phyloP scores from a whole-genome alignment of 306 rosid genomes.

The Carpinus viminea region DNA sequence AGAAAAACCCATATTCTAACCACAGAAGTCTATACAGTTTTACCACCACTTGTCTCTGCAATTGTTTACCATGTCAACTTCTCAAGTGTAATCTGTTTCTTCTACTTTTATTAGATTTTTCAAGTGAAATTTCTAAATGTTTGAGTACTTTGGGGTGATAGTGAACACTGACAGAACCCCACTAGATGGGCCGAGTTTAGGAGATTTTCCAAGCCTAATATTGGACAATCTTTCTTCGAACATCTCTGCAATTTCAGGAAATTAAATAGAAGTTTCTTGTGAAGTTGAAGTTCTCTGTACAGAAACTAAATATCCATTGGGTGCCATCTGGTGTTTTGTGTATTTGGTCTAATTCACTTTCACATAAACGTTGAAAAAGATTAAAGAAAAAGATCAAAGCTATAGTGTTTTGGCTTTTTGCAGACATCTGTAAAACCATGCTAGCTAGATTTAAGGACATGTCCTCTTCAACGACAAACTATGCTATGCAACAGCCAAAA shows the following conservation, averaged over 20 bases:
- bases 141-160: slow-evolving; percentile 6
- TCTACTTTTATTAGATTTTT: neutral
- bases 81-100: no score
- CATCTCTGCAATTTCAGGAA: neutral
- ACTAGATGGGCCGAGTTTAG: neutral
- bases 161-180: neutral
- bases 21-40: neutral
- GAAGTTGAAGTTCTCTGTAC: neutral
- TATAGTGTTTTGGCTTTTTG: neutral
- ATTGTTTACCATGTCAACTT: neutral
- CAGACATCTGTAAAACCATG: neutral
- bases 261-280: neutral
- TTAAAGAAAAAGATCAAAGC: neutral
- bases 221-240: neutral
- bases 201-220: neutral
- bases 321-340: neutral
- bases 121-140: slow-evolving; percentile 6
- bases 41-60: neutral
- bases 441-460: neutral
- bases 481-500: slow-evolving; percentile 10
- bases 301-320: neutral
- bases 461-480: slow-evolving; percentile 34
- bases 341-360: neutral
- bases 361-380: neutral
- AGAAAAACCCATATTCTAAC: neutral